Base-by-base conservation (phyloP, 495 filamentous ascomycete genomes). In the Xylaria longipes region DNA sequence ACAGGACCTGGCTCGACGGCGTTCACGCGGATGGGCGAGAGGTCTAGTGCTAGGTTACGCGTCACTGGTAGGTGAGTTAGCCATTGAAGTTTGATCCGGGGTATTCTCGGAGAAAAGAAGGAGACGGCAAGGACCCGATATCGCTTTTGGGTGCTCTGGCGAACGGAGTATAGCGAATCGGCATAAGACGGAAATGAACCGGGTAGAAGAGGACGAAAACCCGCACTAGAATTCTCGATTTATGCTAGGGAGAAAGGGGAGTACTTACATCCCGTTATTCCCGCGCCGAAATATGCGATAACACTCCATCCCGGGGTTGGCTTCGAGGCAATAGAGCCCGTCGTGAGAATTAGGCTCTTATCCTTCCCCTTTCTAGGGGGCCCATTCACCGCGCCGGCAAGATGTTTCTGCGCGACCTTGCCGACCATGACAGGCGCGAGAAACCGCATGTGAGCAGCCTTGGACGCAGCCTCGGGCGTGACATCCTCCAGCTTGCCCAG, bases 11-110 rank as follows among this genome's bases (percentile, higher is more conserved):
- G 87, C 58, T 79, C 77, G 0, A 92, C 87, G 4, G 80, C 70
- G 77, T 92, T 93, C 33, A 91, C 88, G 1, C 91, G 78, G 0
- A 91, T 71, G 0, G 91, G 90, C 65, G 79, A 79, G 60, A 92
- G 66, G 58, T 89, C 88, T 2, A 91, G 71, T 5, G 90, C 90
- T 37, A 92, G 73, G 17, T 82, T 85, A 1, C 84, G 79, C 69
- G 79, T 78, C 61, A 91, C 70, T 71, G 14, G 25, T 20, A 25
- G 5, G 35, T 57, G n/a, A 15, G 12, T 67, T 67, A 67, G 48
- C 48, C 5, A 29, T 48, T 25, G 15, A n/a, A n/a, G 17, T 64
- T 27, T 37, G 17, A 2, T 37, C 57, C 37, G 1, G 27, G 52
- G 52, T 7, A 46, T 7, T 46, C 61, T 63, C 60, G 25, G 20